phyloP scores from a whole-genome alignment of 495 filamentous ascomycete genomes.

The Cairneyella variabilis region DNA sequence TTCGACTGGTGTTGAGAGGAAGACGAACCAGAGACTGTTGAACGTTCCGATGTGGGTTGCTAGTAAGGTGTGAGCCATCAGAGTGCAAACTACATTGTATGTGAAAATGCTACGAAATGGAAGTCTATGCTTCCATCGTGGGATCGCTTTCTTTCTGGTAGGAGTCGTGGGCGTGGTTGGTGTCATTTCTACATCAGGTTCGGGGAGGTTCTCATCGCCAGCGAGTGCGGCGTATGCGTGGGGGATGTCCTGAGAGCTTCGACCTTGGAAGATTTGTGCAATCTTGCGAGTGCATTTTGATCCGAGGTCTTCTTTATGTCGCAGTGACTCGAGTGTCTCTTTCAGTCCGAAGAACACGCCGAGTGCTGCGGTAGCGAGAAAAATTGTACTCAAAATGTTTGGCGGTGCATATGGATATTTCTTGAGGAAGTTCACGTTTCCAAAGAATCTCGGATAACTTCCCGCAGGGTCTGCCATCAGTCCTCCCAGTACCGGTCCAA shows the following conservation, averaged over 20 bases:
- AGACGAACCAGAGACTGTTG: slow-evolving; percentile 80
- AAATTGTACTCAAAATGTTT: slow-evolving; percentile 66
- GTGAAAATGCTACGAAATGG: slow-evolving; percentile 77
- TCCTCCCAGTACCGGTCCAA: slow-evolving; percentile 70
- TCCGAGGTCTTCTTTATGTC: slow-evolving; percentile 47
- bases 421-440: slow-evolving; percentile 62
- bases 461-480: slow-evolving; percentile 69
- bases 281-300: slow-evolving; percentile 24
- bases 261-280: slow-evolving; percentile 2
- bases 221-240: slow-evolving; percentile 21
- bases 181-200: slow-evolving; percentile 10
- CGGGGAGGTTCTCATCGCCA: slow-evolving; percentile 13
- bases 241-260: neutral
- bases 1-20: slow-evolving; percentile 75
- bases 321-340: slow-evolving; percentile 52
- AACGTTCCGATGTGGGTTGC: slow-evolving; percentile 80
- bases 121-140: slow-evolving; percentile 36
- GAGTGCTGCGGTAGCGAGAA: slow-evolving; percentile 52
- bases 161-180: slow-evolving; percentile 9
- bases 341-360: slow-evolving; percentile 62
- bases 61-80: slow-evolving; percentile 64
- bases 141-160: slow-evolving; percentile 9
- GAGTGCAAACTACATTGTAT: slow-evolving; percentile 64
- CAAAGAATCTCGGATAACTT: slow-evolving; percentile 64
- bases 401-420: slow-evolving; percentile 72